A percentile compares a stretch with the other conserved stretches of the same genome.
Evolutionary conservation across 176 grass and related monocot species (phyloP).

Genomic region (Carex parvula): DNA sequence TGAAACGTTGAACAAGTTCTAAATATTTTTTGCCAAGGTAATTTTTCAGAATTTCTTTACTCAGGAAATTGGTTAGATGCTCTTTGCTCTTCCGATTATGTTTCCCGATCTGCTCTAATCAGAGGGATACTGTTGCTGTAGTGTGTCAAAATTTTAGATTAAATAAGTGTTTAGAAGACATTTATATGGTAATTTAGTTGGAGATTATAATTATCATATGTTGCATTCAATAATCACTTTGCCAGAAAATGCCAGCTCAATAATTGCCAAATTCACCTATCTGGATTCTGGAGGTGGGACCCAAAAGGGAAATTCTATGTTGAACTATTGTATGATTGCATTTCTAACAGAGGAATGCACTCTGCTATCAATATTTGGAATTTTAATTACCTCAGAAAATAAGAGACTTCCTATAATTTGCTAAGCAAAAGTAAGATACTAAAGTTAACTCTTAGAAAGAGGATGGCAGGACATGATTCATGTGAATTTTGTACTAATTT

Average conservation of each 20-base stretch:
- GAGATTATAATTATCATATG: not conserved
- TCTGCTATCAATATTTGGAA: not conserved
- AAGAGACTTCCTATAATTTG: not conserved
- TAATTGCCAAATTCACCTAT: not conserved
- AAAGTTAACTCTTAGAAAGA: not conserved
- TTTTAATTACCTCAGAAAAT: not conserved
- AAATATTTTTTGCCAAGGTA: no score
- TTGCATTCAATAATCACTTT: not conserved
- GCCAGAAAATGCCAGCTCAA: not conserved
- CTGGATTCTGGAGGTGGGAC: not conserved
- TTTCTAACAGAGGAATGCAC: not conserved
- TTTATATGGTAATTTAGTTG: not conserved
- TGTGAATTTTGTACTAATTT: not conserved
- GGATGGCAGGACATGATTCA: not conserved
- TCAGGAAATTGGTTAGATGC: not conserved
- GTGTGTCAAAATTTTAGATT: not conserved
- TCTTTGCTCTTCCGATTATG: not conserved
- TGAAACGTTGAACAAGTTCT: no score
- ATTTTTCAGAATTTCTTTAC: no score
- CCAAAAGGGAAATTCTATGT: not conserved
- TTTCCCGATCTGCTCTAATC: not conserved
- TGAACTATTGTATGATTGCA: not conserved
- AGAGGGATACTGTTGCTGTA: not conserved
- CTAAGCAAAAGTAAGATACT: not conserved
- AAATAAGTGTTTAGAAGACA: no score